Evolutionary conservation across 306 rosid genomes (phyloP).

Genomic region (Begonia peltatifolia): DNA sequence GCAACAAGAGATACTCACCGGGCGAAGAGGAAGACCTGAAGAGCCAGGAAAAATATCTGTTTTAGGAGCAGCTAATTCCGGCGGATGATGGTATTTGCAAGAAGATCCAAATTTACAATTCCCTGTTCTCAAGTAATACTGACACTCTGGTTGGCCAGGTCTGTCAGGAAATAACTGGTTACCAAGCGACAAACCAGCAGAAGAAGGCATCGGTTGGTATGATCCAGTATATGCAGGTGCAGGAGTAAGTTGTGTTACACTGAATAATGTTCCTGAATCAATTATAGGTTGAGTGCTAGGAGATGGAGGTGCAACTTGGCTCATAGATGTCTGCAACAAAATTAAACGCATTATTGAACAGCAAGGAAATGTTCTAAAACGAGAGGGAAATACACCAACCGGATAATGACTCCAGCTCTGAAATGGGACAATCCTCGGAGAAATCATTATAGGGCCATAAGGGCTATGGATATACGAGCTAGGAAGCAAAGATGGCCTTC

Average conservation of each 20-base stretch:
- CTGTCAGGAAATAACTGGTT: slow-evolving; percentile 75
- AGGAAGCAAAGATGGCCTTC: slow-evolving; percentile 62
- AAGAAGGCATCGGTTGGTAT: slow-evolving; percentile 44
- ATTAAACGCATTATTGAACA: slow-evolving; percentile 20
- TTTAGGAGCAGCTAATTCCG: slow-evolving; percentile 39
- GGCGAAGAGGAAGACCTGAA: slow-evolving; percentile 83
- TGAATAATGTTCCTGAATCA: slow-evolving; percentile 50
- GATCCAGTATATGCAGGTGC: slow-evolving; percentile 43
- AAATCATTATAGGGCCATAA: slow-evolving; percentile 59
- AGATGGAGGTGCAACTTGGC: slow-evolving; percentile 55
- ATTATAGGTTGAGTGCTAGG: slow-evolving; percentile 45
- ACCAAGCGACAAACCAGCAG: slow-evolving; percentile 44
- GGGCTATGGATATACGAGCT: slow-evolving; percentile 67
- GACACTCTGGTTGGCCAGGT: slow-evolving; percentile 92
- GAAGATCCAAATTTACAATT: slow-evolving; percentile 93
- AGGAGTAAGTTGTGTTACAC: slow-evolving; percentile 44
- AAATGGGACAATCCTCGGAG: slow-evolving; percentile 70
- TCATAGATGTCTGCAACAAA: slow-evolving; percentile 47
- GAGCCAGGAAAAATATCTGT: slow-evolving; percentile 45
- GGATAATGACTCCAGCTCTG: slow-evolving; percentile 72
- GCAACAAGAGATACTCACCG: slow-evolving; percentile 40
- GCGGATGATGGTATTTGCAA: slow-evolving; percentile 96
- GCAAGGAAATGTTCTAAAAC: slow-evolving; percentile 8
- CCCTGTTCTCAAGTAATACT: slow-evolving; percentile 87
- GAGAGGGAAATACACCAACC: slow-evolving; percentile 31